Conservation (phyloP, 2,329 filamentous ascomycete species). For the Alternaria brassicicola region DNA sequence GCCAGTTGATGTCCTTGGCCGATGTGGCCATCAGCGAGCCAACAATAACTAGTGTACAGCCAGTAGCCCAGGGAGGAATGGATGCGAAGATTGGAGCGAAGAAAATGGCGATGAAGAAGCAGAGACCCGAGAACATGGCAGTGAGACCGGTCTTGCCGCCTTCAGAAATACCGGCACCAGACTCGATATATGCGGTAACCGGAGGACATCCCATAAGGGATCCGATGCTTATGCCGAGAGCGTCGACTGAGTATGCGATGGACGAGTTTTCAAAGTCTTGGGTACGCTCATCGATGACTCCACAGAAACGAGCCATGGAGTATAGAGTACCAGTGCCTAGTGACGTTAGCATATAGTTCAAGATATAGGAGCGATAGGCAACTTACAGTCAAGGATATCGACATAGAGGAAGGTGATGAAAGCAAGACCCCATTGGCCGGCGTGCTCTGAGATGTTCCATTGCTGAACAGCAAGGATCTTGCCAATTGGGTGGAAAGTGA, state of each 20-base stretch:
- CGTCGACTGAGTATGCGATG: slow-evolving; percentile 82
- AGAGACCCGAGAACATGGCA: slow-evolving; percentile 76
- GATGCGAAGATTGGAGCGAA: slow-evolving; percentile 90
- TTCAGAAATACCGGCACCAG: slow-evolving; percentile 87
- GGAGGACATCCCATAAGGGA: slow-evolving; percentile 78
- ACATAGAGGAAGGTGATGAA: slow-evolving; percentile 90
- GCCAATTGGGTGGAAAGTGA: slow-evolving; percentile 79
- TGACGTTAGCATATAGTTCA: slow-evolving; percentile 1
- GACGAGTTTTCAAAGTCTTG: slow-evolving; percentile 88
- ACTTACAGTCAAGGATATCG: slow-evolving; percentile 77
- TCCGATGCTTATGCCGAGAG: slow-evolving; percentile 79
- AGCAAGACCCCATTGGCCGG: slow-evolving; percentile 79
- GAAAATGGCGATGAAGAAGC: slow-evolving; percentile 81
- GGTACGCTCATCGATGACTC: slow-evolving; percentile 78
- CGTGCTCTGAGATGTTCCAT: slow-evolving; percentile 72
- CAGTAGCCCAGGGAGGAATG: slow-evolving; percentile 87
- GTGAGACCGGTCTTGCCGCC: slow-evolving; percentile 86
- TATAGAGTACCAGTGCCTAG: slow-evolving; percentile 77
- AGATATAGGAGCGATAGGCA: background rate
- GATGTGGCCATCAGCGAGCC: slow-evolving; percentile 85
- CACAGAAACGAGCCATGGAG: slow-evolving; percentile 85
- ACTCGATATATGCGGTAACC: slow-evolving; percentile 86
- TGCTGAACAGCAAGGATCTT: slow-evolving; percentile 72
- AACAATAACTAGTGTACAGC: slow-evolving; percentile 84
- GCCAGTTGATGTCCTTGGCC: slow-evolving; percentile 86